phyloP scores from a whole-genome alignment of 305 asterid genomes.

The Lippia alba region DNA sequence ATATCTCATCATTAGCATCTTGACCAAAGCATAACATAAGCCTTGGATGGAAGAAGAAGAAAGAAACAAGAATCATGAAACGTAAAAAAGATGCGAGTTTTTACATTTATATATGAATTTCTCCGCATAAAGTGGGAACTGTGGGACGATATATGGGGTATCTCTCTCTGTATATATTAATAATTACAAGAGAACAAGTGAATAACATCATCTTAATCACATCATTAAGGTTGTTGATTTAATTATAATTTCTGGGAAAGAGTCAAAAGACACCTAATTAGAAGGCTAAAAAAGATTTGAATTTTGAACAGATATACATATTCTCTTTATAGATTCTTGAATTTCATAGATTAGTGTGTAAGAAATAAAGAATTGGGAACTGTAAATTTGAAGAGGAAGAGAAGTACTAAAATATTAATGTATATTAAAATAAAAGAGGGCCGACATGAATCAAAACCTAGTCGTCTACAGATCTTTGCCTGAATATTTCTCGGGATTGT shows the following conservation, averaged over 20 bases:
- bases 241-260: background rate
- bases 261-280: constrained; percentile 20
- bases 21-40: constrained; percentile 30
- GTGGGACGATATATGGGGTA: no score
- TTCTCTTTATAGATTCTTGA: no score
- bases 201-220: constrained; percentile 15
- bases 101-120: background rate
- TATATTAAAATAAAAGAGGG: background rate
- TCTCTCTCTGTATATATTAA: background rate
- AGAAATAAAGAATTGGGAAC: constrained; percentile 1
- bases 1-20: constrained; percentile 37
- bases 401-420: background rate
- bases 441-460: constrained; percentile 48
- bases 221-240: background rate
- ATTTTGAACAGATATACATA: no score
- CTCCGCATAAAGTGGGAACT: background rate
- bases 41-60: background rate
- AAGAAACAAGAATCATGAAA: background rate
- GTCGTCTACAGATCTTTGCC: constrained; percentile 43
- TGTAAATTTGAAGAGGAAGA: constrained; percentile 2
- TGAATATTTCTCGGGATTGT: constrained; percentile 33
- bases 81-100: constrained; percentile 15
- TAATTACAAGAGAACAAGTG: background rate
- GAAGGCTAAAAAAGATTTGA: background rate
- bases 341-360: no score